Base-by-base conservation (phyloP, 306 rosid species). In the Fagus sylvatica region DNA sequence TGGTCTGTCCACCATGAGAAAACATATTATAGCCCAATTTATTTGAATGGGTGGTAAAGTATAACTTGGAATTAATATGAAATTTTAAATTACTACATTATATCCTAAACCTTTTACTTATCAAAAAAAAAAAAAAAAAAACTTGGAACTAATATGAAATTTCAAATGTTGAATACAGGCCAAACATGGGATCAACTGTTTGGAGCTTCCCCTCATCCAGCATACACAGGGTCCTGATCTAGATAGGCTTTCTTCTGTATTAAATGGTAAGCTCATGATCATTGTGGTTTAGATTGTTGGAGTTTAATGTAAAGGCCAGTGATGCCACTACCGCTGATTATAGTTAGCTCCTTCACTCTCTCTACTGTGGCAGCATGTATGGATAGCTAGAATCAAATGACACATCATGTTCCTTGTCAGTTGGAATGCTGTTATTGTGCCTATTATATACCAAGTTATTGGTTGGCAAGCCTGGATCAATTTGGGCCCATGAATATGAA, bases 171-270 rank as follows among this genome's bases (percentile, higher is more conserved):
- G 87, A 83, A 77, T 83, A 86, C 87, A 96, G 99, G 96, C 89
- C 22, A 87, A 89, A 79, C 90, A 90, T 83, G 91, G 93, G 79
- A 83, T 96, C 83, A 87, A 74, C 75, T 93, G 99, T 83, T 85
- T 96, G 94, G 99, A 96, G 87, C 97, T 96, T 83, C 99, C 99
- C 56, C 98, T 96, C 55, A 89, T 96, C 76, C 92, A 96, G 83
- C 99, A 96, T 85, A 80, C 68, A 13, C 78, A 75, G 49, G 99
- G 94, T 64, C 94, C 96, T 74, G 99, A 96, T 87, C 80, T 88
- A 13, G 90, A 88, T 61, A 86, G 87, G 85, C 94, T 96, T 83
- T 80, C 89, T 74, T 81, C 88, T 77, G 80, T 85, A 53, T 77
- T 96, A 70, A 78, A 84, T 71, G 97, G 99, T 93, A 83, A 81